Evolutionary conservation across 169 alveolate species (phyloP).

Genomic region (Plasmodium coatneyi): DNA sequence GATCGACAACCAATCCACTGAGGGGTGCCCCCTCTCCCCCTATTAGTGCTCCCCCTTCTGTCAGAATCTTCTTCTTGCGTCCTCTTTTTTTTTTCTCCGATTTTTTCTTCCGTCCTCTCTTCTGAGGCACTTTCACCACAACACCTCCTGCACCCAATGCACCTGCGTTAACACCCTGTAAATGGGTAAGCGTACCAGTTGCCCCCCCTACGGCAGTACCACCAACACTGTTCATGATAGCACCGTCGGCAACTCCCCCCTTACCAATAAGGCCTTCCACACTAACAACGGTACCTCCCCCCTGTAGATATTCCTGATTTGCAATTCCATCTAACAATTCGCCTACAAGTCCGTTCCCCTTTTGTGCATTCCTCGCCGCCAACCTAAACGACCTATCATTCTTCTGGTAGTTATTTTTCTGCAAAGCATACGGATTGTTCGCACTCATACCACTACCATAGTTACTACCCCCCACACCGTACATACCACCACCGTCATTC

Average conservation of each 20-base stretch:
- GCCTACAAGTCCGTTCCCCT: not conserved
- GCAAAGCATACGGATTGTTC: constrained; percentile 59
- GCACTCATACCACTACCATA: not conserved
- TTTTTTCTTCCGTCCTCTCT: constrained; percentile 73
- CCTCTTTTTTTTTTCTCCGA: constrained; percentile 75
- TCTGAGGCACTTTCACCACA: constrained; percentile 22
- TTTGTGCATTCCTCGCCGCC: constrained; percentile 73
- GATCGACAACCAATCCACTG: not conserved
- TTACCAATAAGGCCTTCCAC: too few species aligned
- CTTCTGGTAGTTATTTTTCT: constrained; percentile 39
- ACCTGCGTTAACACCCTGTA: not conserved
- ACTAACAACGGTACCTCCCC: not conserved
- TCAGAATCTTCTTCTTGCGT: constrained; percentile 34
- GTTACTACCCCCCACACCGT: not conserved
- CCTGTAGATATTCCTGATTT: not conserved
- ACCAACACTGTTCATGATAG: not conserved
- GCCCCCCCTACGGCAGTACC: not conserved
- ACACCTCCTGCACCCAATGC: not conserved
- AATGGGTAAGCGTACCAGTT: not conserved
- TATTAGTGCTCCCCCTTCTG: not conserved
- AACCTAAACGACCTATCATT: constrained; percentile 65
- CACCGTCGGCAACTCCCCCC: not conserved
- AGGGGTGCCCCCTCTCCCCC: not conserved
- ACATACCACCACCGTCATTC: constrained; percentile 2
- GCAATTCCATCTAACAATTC: not conserved